These are phyloP conservation scores for Stipa capillata DNA, from an alignment of 176 grass and related monocot genomes.

Conservation along the genomic window DNA sequence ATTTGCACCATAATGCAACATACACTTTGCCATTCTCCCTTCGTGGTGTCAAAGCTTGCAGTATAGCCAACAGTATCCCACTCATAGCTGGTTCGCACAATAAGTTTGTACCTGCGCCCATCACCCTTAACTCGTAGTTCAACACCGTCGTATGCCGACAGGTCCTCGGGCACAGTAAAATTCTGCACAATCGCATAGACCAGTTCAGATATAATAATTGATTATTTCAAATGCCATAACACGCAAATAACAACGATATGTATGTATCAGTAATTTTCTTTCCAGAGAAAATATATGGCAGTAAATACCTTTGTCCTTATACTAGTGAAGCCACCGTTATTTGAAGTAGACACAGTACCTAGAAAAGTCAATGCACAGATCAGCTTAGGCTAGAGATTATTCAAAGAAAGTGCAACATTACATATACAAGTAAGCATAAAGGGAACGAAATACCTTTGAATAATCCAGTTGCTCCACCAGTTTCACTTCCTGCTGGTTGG, in stretches of 20 bases:
- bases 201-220: neutral
- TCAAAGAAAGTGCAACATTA: neutral
- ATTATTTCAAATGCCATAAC: neutral
- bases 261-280: neutral
- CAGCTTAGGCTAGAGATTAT: neutral
- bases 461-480: constrained; percentile 72
- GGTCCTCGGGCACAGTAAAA: constrained; percentile 71
- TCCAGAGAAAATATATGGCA: neutral
- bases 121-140: constrained; percentile 87
- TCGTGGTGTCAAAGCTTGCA: constrained; percentile 71
- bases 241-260: neutral
- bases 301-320: constrained; percentile 92
- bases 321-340: constrained; percentile 96
- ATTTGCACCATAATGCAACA: constrained; percentile 15
- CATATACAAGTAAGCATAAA: neutral
- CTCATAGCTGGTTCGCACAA: constrained; percentile 72
- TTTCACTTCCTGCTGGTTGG: constrained; percentile 73
- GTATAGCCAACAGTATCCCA: constrained; percentile 93
- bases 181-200: constrained; percentile 44
- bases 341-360: constrained; percentile 91
- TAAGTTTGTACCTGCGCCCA: constrained; percentile 84
- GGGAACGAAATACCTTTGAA: constrained; percentile 74
- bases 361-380: neutral
- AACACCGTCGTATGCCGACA: constrained; percentile 93
- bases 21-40: constrained; percentile 91